A percentile compares a stretch with the other conserved stretches of the same genome.
phyloP scores from a whole-genome alignment of 129 eudicot species.

The Gnaphalium uliginosum region DNA sequence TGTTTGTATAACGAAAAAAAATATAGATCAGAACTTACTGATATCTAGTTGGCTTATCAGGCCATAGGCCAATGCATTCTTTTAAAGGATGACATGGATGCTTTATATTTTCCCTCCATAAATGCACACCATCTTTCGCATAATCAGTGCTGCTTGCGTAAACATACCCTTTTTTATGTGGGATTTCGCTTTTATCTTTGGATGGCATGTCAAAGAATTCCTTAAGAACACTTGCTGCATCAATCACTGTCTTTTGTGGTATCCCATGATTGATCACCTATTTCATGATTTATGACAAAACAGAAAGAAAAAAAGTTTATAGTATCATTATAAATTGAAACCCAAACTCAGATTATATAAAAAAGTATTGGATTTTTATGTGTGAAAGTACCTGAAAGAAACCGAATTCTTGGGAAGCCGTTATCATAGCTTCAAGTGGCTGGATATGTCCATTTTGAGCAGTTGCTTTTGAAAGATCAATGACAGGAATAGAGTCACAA shows the following conservation, averaged over 20 bases:
- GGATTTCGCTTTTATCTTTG: conserved; percentile 38
- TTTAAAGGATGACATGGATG: conserved; percentile 65
- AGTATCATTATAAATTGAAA: neutral
- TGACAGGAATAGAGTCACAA: conserved; percentile 57
- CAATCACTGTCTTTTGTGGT: conserved; percentile 28
- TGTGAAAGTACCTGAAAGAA: conserved; percentile 56
- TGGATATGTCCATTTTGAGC: conserved; percentile 9
- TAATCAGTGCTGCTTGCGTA: conserved; percentile 49
- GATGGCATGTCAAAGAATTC: conserved; percentile 57
- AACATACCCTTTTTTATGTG: conserved; percentile 41
- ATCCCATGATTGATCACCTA: conserved; percentile 84
- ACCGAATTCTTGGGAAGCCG: conserved; percentile 58
- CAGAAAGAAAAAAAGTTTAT: neutral
- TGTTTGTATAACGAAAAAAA: neutral
- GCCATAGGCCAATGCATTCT: conserved; percentile 58
- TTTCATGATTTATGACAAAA: neutral
- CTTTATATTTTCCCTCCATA: conserved; percentile 82
- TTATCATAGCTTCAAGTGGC: conserved; percentile 40
- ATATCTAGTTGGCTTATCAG: conserved; percentile 51
- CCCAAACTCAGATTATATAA: neutral
- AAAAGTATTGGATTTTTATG: neutral
- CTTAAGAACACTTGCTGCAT: conserved; percentile 45
- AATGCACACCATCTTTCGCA: conserved; percentile 51
- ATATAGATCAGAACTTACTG: conserved; percentile 38
- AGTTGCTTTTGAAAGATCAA: conserved; percentile 41